Evolutionary conservation across 2,329 filamentous ascomycete species (phyloP).

Genomic region (Fusarium sp.): DNA sequence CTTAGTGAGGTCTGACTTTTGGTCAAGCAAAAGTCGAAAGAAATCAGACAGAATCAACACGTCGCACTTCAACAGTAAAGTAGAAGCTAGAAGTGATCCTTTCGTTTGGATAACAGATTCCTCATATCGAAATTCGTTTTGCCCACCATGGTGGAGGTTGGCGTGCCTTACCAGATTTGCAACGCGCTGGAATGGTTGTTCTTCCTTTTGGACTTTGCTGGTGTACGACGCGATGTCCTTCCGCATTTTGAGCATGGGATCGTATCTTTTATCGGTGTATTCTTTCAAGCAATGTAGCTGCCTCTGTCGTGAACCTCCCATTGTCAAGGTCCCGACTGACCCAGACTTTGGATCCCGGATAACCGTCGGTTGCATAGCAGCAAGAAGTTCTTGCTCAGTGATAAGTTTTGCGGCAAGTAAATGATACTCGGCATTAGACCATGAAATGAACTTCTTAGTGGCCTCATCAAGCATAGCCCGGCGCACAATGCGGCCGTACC

Average conservation of each 20-base stretch:
- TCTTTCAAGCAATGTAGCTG: neutral
- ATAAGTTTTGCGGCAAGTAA: neutral
- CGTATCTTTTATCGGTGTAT: neutral
- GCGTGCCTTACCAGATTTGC: neutral
- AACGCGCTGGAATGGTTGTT: constrained; percentile 3
- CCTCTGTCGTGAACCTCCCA: neutral
- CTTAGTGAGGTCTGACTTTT: neutral
- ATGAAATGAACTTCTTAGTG: constrained; percentile 1
- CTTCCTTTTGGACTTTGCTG: neutral
- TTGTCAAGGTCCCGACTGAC: neutral
- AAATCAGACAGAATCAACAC: neutral
- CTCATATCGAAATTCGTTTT: neutral
- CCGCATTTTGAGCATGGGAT: neutral
- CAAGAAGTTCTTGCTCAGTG: neutral
- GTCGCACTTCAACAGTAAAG: neutral
- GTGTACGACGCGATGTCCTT: neutral
- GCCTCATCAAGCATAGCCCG: constrained; percentile 5
- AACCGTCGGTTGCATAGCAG: fast-evolving
- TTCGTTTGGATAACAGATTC: neutral
- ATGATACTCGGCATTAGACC: neutral
- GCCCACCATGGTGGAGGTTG: neutral
- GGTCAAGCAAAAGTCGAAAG: neutral
- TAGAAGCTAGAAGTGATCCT: neutral
- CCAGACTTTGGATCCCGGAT: neutral
- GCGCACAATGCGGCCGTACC: constrained; percentile 4